A percentile compares a stretch with the other conserved stretches of the same genome.
phyloP scores from a whole-genome alignment of 257 asterid genomes.

The Paraleonurus japonicus region DNA sequence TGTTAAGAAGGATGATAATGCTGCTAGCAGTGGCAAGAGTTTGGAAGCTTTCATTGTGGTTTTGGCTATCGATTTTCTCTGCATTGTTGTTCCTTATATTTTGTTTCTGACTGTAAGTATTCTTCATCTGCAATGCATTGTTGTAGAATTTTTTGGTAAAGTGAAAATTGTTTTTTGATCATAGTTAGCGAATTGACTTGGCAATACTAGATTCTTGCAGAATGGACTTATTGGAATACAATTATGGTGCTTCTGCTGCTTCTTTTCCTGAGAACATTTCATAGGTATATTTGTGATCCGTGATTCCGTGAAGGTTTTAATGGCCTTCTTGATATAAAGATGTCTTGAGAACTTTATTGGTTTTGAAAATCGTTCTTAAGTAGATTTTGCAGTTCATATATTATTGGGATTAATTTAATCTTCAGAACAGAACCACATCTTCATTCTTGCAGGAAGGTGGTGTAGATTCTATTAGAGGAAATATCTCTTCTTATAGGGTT shows the following conservation, averaged over 20 bases:
- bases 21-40: slow-evolving; percentile 34
- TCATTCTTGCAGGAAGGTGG: slow-evolving; percentile 54
- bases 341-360: slow-evolving; percentile 13
- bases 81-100: slow-evolving; percentile 52
- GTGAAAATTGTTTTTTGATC: slow-evolving; percentile 10
- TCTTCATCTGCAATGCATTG: background rate
- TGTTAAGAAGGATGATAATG: slow-evolving; percentile 58
- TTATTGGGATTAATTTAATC: slow-evolving; percentile 37
- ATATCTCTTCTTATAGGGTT: slow-evolving; percentile 77
- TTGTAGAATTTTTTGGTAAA: no score
- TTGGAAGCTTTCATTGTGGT: slow-evolving; percentile 38
- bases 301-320: background rate
- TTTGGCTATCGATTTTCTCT: slow-evolving; percentile 53
- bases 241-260: slow-evolving; percentile 43
- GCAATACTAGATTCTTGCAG: slow-evolving; percentile 69
- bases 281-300: slow-evolving; percentile 46
- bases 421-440: slow-evolving; percentile 61
- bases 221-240: slow-evolving; percentile 58
- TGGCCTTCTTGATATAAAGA: background rate
- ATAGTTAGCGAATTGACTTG: slow-evolving; percentile 17
- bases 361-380: slow-evolving; percentile 12
- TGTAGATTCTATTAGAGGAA: slow-evolving; percentile 43
- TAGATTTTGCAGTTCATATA: slow-evolving; percentile 12
- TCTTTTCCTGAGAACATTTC: slow-evolving; percentile 34
- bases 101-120: slow-evolving; percentile 74